phyloP scores from a whole-genome alignment of 257 asterid genomes.

The Nicotiana attenuata region DNA sequence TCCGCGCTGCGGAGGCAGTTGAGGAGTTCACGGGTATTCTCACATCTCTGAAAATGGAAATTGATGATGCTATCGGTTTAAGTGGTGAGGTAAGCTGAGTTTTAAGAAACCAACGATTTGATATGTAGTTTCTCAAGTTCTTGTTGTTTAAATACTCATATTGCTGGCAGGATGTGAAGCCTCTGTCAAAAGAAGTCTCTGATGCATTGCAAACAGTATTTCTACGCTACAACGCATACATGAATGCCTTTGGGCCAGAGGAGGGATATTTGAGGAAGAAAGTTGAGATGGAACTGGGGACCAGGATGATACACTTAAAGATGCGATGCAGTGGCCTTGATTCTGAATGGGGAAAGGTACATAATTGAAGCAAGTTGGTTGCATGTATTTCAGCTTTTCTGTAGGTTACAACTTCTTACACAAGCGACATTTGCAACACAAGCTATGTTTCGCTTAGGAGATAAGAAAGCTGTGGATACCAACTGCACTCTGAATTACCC shows the following conservation, averaged over 20 bases:
- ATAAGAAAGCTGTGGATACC: neutral
- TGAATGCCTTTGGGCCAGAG: constrained; percentile 81
- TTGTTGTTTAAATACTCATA: constrained; percentile 13
- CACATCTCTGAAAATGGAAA: constrained; percentile 71
- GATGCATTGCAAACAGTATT: constrained; percentile 63
- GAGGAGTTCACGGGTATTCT: constrained; percentile 79
- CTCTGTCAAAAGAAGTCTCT: constrained; percentile 61
- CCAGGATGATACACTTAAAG: constrained; percentile 88
- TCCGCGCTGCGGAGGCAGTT: constrained; percentile 90
- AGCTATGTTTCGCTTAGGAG: neutral
- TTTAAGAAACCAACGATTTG: neutral
- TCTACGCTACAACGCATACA: constrained; percentile 57
- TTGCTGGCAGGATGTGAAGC: constrained; percentile 72
- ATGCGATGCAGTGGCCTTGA: constrained; percentile 93
- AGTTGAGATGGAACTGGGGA: constrained; percentile 85
- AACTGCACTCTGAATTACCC: neutral
- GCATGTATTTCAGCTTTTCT: neutral
- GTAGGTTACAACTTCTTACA: neutral
- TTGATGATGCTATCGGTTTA: constrained; percentile 80
- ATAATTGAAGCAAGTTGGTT: neutral
- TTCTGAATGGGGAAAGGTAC: constrained; percentile 98
- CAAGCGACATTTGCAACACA: neutral
- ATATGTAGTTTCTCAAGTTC: constrained; percentile 7
- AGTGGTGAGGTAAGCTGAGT: constrained; percentile 77
- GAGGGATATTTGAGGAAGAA: constrained; percentile 90